These are phyloP conservation scores for Sarcodon aspratus DNA, from an alignment of 768 basidiomycete species.

Conservation along the genomic window DNA sequence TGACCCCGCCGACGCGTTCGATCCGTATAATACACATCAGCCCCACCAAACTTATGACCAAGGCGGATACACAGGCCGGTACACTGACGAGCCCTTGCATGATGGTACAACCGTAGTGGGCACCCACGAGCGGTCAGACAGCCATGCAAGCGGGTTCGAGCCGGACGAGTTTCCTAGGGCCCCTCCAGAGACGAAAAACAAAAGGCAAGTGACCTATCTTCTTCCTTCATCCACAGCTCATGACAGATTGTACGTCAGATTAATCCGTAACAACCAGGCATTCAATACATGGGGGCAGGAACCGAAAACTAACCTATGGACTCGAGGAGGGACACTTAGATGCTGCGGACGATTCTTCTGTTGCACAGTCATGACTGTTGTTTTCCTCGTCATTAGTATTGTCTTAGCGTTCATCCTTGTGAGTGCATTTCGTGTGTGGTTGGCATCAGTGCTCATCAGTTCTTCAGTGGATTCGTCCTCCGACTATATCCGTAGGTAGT, in stretches of 20 bases:
- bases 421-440: conserved; percentile 11
- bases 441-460: not conserved
- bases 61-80: conserved; percentile 18
- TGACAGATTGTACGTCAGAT: not conserved
- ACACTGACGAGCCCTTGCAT: not conserved
- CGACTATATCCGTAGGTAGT: conserved; percentile 46
- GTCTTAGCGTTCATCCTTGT: conserved; percentile 60
- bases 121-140: too few relatives aligned
- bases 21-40: conserved; percentile 32
- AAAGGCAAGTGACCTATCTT: too few relatives aligned
- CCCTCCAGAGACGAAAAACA: conserved; percentile 2
- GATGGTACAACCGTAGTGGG: too few relatives aligned
- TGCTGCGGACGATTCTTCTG: conserved; percentile 65
- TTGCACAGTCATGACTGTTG: conserved; percentile 55
- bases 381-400: conserved; percentile 59
- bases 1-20: conserved; percentile 22
- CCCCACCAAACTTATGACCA: conserved; percentile 46
- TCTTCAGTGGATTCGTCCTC: conserved; percentile 66
- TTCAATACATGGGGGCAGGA: not conserved
- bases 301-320: conserved; percentile 42
- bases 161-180: too few relatives aligned
- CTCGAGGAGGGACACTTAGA: conserved; percentile 47
- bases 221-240: not conserved
- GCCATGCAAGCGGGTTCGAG: too few relatives aligned
- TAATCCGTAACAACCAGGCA: not conserved